These are phyloP conservation scores for Dispira parvispora DNA, from an alignment of 192 early-diverging fungal species.

Conservation along the genomic window DNA sequence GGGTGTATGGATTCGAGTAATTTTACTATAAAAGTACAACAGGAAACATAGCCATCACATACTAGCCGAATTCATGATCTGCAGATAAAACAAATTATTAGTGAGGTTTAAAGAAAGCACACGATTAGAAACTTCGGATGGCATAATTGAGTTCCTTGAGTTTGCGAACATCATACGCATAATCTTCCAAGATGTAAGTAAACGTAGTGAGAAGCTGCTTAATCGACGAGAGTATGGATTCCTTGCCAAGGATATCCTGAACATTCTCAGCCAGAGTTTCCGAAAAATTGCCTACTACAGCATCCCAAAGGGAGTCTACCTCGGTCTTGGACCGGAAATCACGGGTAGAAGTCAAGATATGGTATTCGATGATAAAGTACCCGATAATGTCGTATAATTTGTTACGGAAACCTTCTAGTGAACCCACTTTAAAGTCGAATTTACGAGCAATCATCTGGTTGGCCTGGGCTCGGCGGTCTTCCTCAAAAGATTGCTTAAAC, in stretches of 20 bases:
- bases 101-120: too few species aligned
- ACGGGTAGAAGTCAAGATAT: slow-evolving; percentile 68
- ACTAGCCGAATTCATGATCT: too few species aligned
- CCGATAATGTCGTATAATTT: slow-evolving; percentile 85
- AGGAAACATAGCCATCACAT: too few species aligned
- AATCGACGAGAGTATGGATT: slow-evolving; percentile 53
- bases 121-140: slow-evolving; percentile 10
- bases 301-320: slow-evolving; percentile 82
- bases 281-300: slow-evolving; percentile 64
- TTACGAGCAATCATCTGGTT: slow-evolving; percentile 61
- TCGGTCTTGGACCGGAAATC: slow-evolving; percentile 76
- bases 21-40: too few species aligned
- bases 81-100: too few species aligned
- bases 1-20: too few species aligned
- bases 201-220: slow-evolving; percentile 67
- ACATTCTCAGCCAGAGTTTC: slow-evolving; percentile 62
- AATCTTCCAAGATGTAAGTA: slow-evolving; percentile 74
- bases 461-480: slow-evolving; percentile 79
- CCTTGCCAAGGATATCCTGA: slow-evolving; percentile 58
- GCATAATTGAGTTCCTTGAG: slow-evolving; percentile 31
- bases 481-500: slow-evolving; percentile 75
- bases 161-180: slow-evolving; percentile 25
- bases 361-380: slow-evolving; percentile 90
- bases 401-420: slow-evolving; percentile 44
- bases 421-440: slow-evolving; percentile 47